Evolutionary conservation across 2,329 filamentous ascomycete species (phyloP).

Genomic region (Graphilbum fragrans): DNA sequence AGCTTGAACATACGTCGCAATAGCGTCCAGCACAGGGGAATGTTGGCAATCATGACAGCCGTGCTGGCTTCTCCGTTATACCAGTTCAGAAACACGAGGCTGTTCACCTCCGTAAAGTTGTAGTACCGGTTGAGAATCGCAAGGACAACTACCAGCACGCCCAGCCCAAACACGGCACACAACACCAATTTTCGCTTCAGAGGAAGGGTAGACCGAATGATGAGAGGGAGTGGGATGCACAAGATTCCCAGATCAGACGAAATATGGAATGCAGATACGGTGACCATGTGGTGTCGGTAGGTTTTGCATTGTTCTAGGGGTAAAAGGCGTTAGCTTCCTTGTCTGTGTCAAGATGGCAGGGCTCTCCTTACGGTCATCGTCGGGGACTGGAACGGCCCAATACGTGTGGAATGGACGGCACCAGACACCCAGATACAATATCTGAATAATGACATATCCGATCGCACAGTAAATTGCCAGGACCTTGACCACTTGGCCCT

Average conservation of each 20-base stretch:
- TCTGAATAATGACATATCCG: constrained; percentile 11
- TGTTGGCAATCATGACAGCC: constrained; percentile 46
- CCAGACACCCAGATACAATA: constrained; percentile 27
- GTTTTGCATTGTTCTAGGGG: constrained; percentile 31
- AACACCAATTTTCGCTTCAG: constrained; percentile 33
- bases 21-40: constrained; percentile 47
- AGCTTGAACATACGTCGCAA: constrained; percentile 28
- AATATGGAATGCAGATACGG: constrained; percentile 33
- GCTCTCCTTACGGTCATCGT: constrained; percentile 14
- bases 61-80: constrained; percentile 47
- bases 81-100: constrained; percentile 45
- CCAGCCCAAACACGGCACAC: constrained; percentile 42
- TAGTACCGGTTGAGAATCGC: constrained; percentile 50
- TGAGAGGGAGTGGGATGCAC: constrained; percentile 30
- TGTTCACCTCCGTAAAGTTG: constrained; percentile 44
- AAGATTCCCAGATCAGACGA: constrained; percentile 31
- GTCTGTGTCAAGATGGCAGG: neutral
- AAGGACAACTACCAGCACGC: constrained; percentile 39
- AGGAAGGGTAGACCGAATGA: constrained; percentile 26
- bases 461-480: constrained; percentile 18
- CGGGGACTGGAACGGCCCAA: constrained; percentile 32
- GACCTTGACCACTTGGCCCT: constrained; percentile 19
- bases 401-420: constrained; percentile 39
- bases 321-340: no score
- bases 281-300: constrained; percentile 34